phyloP scores from a whole-genome alignment of 2,329 filamentous ascomycete genomes.

The Huntiella moniliformis region DNA sequence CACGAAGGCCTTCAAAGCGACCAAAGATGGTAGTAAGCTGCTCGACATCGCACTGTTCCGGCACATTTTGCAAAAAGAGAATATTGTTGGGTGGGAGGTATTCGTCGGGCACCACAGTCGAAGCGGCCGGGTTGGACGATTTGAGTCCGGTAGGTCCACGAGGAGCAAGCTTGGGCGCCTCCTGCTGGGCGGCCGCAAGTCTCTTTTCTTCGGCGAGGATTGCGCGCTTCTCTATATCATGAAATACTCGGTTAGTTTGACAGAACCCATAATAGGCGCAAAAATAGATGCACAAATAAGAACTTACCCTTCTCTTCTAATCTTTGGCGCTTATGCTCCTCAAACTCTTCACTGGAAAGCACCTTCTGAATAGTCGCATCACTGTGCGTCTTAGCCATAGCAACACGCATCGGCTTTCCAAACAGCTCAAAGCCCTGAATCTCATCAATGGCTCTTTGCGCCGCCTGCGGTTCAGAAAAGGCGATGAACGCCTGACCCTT shows the following conservation, averaged over 20 bases:
- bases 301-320: constrained; percentile 71
- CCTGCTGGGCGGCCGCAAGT: constrained; percentile 32
- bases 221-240: constrained; percentile 54
- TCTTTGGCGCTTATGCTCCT: constrained; percentile 66
- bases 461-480: constrained; percentile 66
- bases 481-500: constrained; percentile 95
- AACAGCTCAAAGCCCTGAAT: constrained; percentile 86
- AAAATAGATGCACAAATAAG: background rate
- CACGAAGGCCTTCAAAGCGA: constrained; percentile 82
- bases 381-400: constrained; percentile 64
- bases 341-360: constrained; percentile 63
- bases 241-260: constrained; percentile 20
- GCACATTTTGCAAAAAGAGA: constrained; percentile 81
- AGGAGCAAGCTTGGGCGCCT: constrained; percentile 27
- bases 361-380: constrained; percentile 68
- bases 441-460: constrained; percentile 65
- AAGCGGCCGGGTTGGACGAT: constrained; percentile 45
- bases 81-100: constrained; percentile 96
- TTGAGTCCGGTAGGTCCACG: constrained; percentile 54
- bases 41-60: constrained; percentile 70
- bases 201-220: constrained; percentile 59
- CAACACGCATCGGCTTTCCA: constrained; percentile 72
- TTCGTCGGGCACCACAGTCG: constrained; percentile 80
- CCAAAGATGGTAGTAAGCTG: constrained; percentile 63
- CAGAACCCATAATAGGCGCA: background rate